Evolutionary conservation across 495 filamentous ascomycete species (phyloP).

Genomic region (Xylaria grammica): DNA sequence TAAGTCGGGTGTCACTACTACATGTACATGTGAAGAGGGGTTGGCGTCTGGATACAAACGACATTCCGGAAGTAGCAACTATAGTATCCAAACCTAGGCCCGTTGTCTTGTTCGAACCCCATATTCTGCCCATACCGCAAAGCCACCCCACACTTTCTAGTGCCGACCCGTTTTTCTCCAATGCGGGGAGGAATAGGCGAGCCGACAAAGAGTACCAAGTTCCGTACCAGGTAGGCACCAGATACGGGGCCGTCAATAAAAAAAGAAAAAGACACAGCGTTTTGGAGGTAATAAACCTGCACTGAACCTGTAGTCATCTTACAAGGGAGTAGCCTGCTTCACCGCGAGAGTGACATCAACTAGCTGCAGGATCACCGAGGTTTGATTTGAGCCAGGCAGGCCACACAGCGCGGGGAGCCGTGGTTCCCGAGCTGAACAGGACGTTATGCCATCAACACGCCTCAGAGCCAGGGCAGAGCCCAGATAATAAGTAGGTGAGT

Average conservation of each 20-base stretch:
- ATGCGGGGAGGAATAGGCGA: neutral
- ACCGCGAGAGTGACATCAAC: conserved; percentile 18
- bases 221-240: neutral
- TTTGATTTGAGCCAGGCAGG: neutral
- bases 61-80: neutral
- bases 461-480: too few species aligned
- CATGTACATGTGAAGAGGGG: conserved; percentile 7
- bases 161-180: neutral
- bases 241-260: neutral
- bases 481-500: neutral
- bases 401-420: neutral
- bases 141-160: neutral
- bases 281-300: neutral
- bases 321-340: neutral
- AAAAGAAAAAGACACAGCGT: conserved; percentile 3
- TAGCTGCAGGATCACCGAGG: conserved; percentile 14
- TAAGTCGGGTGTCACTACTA: neutral
- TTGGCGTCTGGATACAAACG: neutral
- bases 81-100: neutral
- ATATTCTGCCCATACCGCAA: neutral
- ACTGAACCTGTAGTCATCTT: too few species aligned
- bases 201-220: neutral
- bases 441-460: neutral
- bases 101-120: neutral
- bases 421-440: neutral